Percentiles rank a stretch among this genome's conserved stretches.
phyloP scores from a whole-genome alignment of 352 stramenopile genomes.

The Plasmopara halstedii region DNA sequence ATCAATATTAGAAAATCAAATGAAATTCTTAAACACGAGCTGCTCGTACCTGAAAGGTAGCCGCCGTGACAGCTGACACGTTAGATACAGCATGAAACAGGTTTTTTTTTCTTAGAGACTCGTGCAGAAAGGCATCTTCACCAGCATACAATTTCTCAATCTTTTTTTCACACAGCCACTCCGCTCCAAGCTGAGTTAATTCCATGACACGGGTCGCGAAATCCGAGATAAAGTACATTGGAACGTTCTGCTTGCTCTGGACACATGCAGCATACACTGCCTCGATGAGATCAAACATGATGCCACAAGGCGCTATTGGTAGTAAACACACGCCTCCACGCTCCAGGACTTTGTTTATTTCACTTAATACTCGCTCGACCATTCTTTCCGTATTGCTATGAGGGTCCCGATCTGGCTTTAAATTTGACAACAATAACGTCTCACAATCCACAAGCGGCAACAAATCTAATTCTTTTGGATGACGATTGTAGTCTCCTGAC shows the following conservation, averaged over 20 bases:
- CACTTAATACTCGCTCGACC: conserved; percentile 57
- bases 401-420: conserved; percentile 67
- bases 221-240: conserved; percentile 65
- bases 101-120: conserved; percentile 41
- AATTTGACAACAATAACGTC: conserved; percentile 64
- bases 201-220: conserved; percentile 41
- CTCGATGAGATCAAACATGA: conserved; percentile 77
- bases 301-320: conserved; percentile 42
- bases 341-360: conserved; percentile 50
- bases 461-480: conserved; percentile 78
- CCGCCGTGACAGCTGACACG: conserved; percentile 32
- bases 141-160: conserved; percentile 66
- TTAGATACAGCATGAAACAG: conserved; percentile 38
- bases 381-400: conserved; percentile 62
- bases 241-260: conserved; percentile 37
- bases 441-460: conserved; percentile 69
- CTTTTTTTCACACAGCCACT: conserved; percentile 84
- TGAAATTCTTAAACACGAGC: background rate
- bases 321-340: conserved; percentile 66
- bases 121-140: conserved; percentile 63
- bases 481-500: conserved; percentile 76
- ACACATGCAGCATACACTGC: conserved; percentile 47
- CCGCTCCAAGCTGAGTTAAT: conserved; percentile 44
- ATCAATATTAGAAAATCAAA: conserved; percentile 1
- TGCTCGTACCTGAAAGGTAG: conserved; percentile 46